Percentiles rank a stretch among this genome's conserved stretches.
phyloP scores from a whole-genome alignment of 441 rosid genomes.

The Populus hybrid region DNA sequence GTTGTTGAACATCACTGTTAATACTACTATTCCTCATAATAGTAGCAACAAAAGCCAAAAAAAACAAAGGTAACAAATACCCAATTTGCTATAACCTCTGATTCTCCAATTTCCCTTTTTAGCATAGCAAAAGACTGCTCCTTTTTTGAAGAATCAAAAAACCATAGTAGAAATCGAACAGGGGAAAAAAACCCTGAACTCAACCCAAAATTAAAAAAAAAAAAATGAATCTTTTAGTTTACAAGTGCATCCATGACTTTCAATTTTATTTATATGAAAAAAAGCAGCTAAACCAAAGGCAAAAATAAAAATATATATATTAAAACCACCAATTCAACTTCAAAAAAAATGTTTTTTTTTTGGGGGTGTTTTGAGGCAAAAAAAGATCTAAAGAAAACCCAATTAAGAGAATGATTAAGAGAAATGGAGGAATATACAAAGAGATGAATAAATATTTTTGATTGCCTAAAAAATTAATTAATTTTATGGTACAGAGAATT shows the following conservation, averaged over 20 bases:
- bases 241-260: background rate
- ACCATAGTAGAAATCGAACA: background rate
- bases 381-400: background rate
- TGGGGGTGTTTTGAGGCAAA: background rate
- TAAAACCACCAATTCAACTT: background rate
- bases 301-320: too few relatives aligned
- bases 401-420: too few relatives aligned
- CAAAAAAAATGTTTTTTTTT: background rate
- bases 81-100: conserved; percentile 29
- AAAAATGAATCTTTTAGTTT: too few relatives aligned
- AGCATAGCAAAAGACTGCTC: conserved; percentile 40
- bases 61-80: conserved; percentile 22
- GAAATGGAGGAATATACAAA: background rate
- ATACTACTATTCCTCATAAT: too few relatives aligned
- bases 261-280: background rate
- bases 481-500: background rate
- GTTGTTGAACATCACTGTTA: too few relatives aligned
- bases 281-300: background rate
- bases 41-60: too few relatives aligned
- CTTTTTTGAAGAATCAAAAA: background rate
- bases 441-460: background rate
- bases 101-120: conserved; percentile 33
- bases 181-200: background rate
- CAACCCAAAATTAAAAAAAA: background rate
- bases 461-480: background rate